Evolutionary conservation across 345 rosid species (phyloP), one percentile per base, ranked within the genome.

Genomic region (Corymbia maculata): DNA sequence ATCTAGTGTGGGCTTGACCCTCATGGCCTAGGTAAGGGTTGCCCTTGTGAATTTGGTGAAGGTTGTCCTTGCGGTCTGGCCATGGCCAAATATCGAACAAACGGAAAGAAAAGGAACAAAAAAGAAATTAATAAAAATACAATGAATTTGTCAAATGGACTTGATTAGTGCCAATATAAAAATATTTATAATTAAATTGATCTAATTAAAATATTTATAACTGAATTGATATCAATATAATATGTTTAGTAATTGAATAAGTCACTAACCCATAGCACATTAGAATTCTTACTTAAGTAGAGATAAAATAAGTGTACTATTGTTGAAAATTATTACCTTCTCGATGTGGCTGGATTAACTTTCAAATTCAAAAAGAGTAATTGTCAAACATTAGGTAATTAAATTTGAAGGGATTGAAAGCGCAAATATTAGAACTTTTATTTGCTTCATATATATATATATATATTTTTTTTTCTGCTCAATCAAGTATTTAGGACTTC

Each of bases 401-500:
- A 9, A 75, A 42, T 36, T 36, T 36, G 9, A 7, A 19, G 13
- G 26, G 9, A 75, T 9, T 10, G 49, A 36, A 1, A 42, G 7
- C 4, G 6, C 13, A 19, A 1, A 42, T 19, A 5, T 75, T 21
- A 4, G 5, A 17, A 70, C 4, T 75, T 75, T 75, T 36, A 10
- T 36, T 17, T 42, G 13, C 45, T 75, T 36, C 17, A 75, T 36
- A 8, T 9, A 5, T 21, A 7, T 9, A 47, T 32, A 30, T 16
- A 22, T 32, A 68, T 16, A 32, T 16, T 8, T 32, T n/a, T 4
- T 15, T 53, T 26, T 66, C 30, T 4, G 15, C 32, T 68, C 26
- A 16, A 2, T 17, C 22, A 17, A 70, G 64, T 9, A 11, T 7
- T 1, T 0, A 0, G 26, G 36, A 36, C 24, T 70, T 70, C 1